phyloP scores from a whole-genome alignment of 2,329 filamentous ascomycete species.

The Calonectria fujianensis region DNA sequence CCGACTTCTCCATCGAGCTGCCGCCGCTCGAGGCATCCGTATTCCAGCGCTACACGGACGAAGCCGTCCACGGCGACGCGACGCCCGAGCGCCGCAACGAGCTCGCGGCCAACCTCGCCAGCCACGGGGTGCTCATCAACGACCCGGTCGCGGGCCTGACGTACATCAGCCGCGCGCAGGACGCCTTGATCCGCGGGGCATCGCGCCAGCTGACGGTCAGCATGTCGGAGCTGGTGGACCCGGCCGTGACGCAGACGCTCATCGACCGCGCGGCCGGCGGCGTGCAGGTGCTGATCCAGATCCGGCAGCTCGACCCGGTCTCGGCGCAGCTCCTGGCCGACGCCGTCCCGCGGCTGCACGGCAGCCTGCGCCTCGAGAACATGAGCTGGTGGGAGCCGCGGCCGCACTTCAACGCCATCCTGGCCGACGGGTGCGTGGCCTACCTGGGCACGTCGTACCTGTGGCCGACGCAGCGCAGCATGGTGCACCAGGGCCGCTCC shows the following conservation, averaged over 20 bases:
- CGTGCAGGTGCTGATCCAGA: not conserved
- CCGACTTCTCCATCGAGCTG: conserved; percentile 14
- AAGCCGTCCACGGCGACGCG: not conserved
- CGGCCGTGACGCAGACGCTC: not conserved
- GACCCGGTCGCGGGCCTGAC: conserved; percentile 8
- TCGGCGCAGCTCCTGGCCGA: not conserved
- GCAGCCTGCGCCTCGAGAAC: conserved; percentile 11
- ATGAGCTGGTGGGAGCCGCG: conserved; percentile 23
- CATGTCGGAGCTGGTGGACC: not conserved
- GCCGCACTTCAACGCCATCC: conserved; percentile 19
- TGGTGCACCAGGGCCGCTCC: conserved; percentile 23
- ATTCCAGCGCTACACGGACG: not conserved
- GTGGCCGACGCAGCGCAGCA: conserved; percentile 15
- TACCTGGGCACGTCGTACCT: conserved; percentile 27
- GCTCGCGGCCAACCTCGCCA: conserved; percentile 15
- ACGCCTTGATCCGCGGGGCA: conserved; percentile 2
- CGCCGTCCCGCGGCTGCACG: not conserved
- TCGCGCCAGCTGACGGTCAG: not conserved
- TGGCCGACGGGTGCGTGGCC: conserved; percentile 6
- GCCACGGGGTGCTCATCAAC: conserved; percentile 5
- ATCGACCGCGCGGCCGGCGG: not conserved
- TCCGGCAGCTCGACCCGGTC: not conserved
- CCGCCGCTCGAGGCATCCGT: not conserved
- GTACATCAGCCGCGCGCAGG: conserved; percentile 19
- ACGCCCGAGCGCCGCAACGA: conserved; percentile 9